Evolutionary conservation across 129 eudicot genomes (phyloP), one percentile per base, ranked within the genome.

Genomic region (Deinandra increscens): DNA sequence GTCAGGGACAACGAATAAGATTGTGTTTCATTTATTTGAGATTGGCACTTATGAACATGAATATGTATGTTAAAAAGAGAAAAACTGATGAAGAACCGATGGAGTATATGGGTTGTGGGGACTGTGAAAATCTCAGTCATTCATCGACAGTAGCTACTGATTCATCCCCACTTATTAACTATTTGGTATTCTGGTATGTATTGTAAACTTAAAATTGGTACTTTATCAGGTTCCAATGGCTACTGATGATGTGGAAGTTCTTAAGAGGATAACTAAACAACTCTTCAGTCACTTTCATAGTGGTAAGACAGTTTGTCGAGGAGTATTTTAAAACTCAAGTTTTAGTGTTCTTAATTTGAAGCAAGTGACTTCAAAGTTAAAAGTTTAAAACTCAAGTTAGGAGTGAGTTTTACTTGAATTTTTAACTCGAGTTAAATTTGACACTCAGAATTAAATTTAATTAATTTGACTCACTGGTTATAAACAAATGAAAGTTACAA

Each of bases 71-170:
- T 44, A 92, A 89, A 85, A 92, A 84, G 83, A 84, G 94, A 71
- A 88, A 79, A 75, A 72, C 72, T 65, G 95, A 86, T 68, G 82
- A 79, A 68, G 96, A 92, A 82, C 98, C 98, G 62, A 60, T 77
- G 19, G 89, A 92, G 73, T 92, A 82, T 77, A 79, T 92, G 96
- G 98, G 98, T 34, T 82, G 88, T 70, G 98, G 98, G 41, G 91
- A 84, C 44, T 89, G 98, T 68, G 95, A 88, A 69, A 92, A 92
- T 74, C 77, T 88, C 68, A 92, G 98, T 75, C 98, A 86, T 81
- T 80, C 98, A n/a, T 69, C 80, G 26, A 92, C 95, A 84, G 98
- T 91, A 82, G 31, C 53, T 60, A 37, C 44, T 12, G 22, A 61
- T 69, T 59, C n/a, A n/a, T n/a, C n/a, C n/a, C n/a, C n/a, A n/a